Percentiles rank a stretch among this genome's conserved stretches.
These are phyloP conservation scores for Populus nigra DNA, from an alignment of 345 rosid species.

Conservation along the genomic window DNA sequence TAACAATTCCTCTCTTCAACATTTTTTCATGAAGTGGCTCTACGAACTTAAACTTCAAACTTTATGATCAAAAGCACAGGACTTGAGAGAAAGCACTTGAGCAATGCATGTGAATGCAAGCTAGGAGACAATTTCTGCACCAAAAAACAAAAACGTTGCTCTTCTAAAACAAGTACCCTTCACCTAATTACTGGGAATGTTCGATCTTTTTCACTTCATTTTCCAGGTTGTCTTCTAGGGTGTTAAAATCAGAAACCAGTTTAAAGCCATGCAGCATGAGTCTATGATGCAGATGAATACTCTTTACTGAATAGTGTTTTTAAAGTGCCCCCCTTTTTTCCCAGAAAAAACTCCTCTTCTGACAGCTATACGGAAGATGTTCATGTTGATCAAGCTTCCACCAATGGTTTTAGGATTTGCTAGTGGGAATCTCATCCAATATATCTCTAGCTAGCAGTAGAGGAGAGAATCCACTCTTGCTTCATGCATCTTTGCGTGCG, in stretches of 20 bases:
- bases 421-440: constrained; percentile 10
- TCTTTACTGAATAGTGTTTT: background rate
- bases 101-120: background rate
- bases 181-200: background rate
- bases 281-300: no score
- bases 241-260: background rate
- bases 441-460: background rate
- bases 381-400: constrained; percentile 4
- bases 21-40: background rate
- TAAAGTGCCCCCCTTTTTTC: background rate
- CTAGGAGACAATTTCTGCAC: background rate
- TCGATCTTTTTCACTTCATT: background rate
- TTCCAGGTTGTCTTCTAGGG: background rate
- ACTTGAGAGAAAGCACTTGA: background rate
- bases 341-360: background rate
- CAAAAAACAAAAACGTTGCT: no score
- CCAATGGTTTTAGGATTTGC: constrained; percentile 2
- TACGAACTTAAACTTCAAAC: background rate
- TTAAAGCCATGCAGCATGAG: constrained; percentile 1
- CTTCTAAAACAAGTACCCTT: background rate
- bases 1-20: background rate
- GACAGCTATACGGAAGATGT: background rate
- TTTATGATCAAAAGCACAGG: background rate
- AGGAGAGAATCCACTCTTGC: background rate
- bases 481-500: constrained; percentile 4